Percentiles rank a stretch among this genome's conserved stretches.
Evolutionary conservation across 73 alveolate genomes (phyloP).

Genomic region (Symbiodinium natans): DNA sequence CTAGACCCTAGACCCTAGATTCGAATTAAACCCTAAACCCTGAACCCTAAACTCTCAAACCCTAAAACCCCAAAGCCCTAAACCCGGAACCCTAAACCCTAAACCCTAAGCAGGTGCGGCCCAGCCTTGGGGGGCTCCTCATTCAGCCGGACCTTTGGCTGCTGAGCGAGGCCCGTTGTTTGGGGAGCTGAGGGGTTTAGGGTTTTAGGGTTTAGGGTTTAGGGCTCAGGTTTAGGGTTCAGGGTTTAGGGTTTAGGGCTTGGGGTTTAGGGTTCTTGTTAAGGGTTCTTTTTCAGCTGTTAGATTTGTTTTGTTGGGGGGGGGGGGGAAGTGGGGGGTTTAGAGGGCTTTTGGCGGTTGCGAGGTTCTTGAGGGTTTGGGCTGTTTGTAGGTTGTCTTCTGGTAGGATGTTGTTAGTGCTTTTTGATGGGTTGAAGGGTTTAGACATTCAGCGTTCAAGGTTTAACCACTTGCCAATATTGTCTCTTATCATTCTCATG

Average conservation of each 20-base stretch:
- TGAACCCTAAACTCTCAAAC: not conserved
- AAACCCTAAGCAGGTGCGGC: not conserved
- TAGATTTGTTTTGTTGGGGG: too few species aligned
- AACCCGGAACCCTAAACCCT: not conserved
- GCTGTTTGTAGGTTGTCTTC: too few species aligned
- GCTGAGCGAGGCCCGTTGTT: slow-evolving; percentile 28
- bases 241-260: not conserved
- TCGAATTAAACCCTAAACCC: not conserved
- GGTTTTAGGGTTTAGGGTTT: not conserved
- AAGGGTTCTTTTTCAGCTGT: not conserved
- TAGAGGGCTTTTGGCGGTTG: too few species aligned
- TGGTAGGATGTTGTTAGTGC: too few species aligned
- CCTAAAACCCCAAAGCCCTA: not conserved
- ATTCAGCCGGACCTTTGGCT: slow-evolving; percentile 56
- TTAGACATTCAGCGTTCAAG: too few species aligned
- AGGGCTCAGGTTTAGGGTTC: not conserved
- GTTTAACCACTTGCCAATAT: too few species aligned
- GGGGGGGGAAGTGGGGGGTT: too few species aligned
- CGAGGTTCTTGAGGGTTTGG: too few species aligned
- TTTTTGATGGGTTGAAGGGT: too few species aligned
- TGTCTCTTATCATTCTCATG: too few species aligned
- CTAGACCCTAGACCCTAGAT: not conserved
- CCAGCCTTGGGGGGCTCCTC: slow-evolving; percentile 43
- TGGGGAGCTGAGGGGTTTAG: not conserved
- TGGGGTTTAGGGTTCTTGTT: not conserved